Evolutionary conservation across 768 basidiomycete species (phyloP).

Genomic region (Hericium coralloides): DNA sequence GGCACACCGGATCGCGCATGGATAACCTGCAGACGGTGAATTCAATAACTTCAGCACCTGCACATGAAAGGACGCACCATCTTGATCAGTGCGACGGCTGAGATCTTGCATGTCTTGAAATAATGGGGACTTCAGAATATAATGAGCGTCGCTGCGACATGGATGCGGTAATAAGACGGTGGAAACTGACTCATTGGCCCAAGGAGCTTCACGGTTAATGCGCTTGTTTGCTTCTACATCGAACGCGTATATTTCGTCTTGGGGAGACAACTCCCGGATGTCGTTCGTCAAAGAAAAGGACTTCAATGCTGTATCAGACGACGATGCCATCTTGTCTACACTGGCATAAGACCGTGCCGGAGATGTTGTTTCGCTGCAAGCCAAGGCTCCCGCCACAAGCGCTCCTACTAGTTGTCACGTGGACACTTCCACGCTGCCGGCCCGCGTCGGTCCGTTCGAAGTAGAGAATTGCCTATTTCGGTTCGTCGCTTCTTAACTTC

Average conservation of each 20-base stretch:
- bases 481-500: no score
- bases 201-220: conserved; percentile 65
- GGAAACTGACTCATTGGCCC: conserved; percentile 72
- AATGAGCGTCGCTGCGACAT: neutral
- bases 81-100: conserved; percentile 91
- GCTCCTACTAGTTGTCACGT: no score
- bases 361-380: neutral
- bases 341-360: neutral
- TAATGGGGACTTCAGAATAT: conserved; percentile 51
- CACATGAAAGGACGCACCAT: conserved; percentile 45
- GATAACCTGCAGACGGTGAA: conserved; percentile 64
- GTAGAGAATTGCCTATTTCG: no score
- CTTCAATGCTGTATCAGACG: conserved; percentile 55
- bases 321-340: conserved; percentile 10
- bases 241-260: conserved; percentile 75
- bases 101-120: conserved; percentile 90
- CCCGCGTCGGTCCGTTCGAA: no score
- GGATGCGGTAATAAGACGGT: neutral
- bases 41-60: conserved; percentile 2
- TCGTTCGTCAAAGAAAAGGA: conserved; percentile 69
- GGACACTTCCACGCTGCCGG: no score
- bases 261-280: conserved; percentile 56
- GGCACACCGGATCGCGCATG: conserved; percentile 96
- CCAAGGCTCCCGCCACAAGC: no score
- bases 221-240: conserved; percentile 59